Evolutionary conservation across 495 filamentous ascomycete species (phyloP), one percentile per base, ranked within the genome.

Genomic region (Penicillium parvum): DNA sequence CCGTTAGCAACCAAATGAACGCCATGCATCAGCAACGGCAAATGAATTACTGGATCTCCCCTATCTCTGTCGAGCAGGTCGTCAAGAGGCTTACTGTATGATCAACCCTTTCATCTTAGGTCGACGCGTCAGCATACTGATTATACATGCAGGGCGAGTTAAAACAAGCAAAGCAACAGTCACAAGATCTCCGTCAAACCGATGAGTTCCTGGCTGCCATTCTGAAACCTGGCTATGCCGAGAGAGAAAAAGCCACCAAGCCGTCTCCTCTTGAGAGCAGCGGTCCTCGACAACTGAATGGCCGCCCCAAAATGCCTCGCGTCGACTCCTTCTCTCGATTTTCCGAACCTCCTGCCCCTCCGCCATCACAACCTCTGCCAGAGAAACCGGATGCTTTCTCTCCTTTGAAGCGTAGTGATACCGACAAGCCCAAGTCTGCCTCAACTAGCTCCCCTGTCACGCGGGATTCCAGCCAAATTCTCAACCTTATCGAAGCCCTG

Each of bases 11-110:
- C 39, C 79, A 79, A 44, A 68, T 83, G 59, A 81, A 72, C 46
- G 72, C 64, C 23, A 42, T 81, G 45, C 71, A 77, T 15, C 85
- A 87, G 47, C 77, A 82, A 49, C 68, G 81, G 37, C 82, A 83
- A 26, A 77, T 85, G 71, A 85, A 83, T 40, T 85, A 87, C 47
- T 94, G 88, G 84, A 75, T 90, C 47, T 86, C 84, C 11, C 86
- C 89, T 2, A 82, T 96, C 23, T 90, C 89, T 7, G 90, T 94
- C 37, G 92, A 98, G 53, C 87, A 95, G 49, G 87, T 98, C 26
- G 88, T 96, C 22, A 96, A 96, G 63, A 85, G 83, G 58, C 77
- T 98, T 30, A 87, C 87, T 50, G 92, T 96, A 78, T 76, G 86
- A 73, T 37, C 23, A 11, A 29, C 25, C 16, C 12, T 32, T 5